Conservation (phyloP, 495 filamentous ascomycete genomes). For the Staphylotrichum longicolle region DNA sequence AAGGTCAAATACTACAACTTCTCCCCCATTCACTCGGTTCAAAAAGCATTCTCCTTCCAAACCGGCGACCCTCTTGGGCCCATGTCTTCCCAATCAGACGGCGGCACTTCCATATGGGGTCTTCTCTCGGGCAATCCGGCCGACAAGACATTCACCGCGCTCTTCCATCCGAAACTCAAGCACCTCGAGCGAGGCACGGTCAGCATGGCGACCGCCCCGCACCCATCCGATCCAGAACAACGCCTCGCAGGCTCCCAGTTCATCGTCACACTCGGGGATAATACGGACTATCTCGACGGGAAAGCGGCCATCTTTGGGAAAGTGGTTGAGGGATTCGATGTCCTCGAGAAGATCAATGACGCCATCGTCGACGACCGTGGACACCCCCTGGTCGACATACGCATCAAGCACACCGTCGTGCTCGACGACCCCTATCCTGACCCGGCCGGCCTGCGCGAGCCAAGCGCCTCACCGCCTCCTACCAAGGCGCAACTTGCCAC, state of each 20-base stretch:
- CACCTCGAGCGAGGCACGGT: constrained; percentile 85
- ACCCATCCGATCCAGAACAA: constrained; percentile 72
- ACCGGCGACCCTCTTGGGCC: constrained; percentile 92
- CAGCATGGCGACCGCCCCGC: constrained; percentile 86
- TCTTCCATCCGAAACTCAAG: constrained; percentile 79
- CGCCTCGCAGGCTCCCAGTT: constrained; percentile 85
- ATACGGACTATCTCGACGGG: constrained; percentile 83
- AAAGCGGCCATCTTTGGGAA: constrained; percentile 93
- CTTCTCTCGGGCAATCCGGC: constrained; percentile 63
- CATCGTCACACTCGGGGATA: constrained; percentile 81
- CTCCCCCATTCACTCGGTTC: constrained; percentile 80
- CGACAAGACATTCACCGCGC: constrained; percentile 76
- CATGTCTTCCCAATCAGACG: constrained; percentile 76
- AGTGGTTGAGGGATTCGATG: constrained; percentile 91
- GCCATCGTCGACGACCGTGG: constrained; percentile 81
- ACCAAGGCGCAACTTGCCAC: constrained; percentile 84
- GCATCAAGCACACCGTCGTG: constrained; percentile 84
- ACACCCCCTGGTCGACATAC: constrained; percentile 83
- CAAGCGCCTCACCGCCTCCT: constrained; percentile 76
- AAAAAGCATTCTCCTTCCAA: constrained; percentile 91
- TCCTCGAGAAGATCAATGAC: constrained; percentile 87
- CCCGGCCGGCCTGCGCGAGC: constrained; percentile 69
- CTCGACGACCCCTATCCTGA: constrained; percentile 88
- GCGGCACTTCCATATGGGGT: constrained; percentile 90
- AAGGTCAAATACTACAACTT: constrained; percentile 99